Evolutionary conservation across 257 asterid species (phyloP).

Genomic region (Henckelia pumila): DNA sequence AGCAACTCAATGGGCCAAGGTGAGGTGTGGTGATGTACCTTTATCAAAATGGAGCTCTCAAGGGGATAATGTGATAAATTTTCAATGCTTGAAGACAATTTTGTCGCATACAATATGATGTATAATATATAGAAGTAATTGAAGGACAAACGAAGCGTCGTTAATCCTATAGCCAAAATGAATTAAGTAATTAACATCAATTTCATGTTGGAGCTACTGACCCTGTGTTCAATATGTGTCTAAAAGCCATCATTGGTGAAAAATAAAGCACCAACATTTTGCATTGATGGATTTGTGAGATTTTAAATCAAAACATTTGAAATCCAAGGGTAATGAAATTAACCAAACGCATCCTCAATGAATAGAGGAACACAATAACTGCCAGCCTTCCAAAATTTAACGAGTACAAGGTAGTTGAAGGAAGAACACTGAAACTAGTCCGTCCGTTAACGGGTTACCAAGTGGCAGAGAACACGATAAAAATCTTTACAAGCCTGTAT

Average conservation of each 20-base stretch:
- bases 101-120: background rate
- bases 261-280: too few relatives aligned
- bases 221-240: too few relatives aligned
- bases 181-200: too few relatives aligned
- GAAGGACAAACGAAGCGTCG: background rate
- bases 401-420: background rate
- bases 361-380: background rate
- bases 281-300: too few relatives aligned
- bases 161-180: background rate
- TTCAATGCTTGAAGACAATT: too few relatives aligned
- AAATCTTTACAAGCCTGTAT: slow-evolving; percentile 5
- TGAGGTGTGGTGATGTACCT: background rate
- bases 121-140: too few relatives aligned
- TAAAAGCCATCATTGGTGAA: too few relatives aligned
- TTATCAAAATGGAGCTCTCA: background rate
- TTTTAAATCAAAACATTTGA: too few relatives aligned
- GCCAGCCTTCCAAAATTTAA: background rate
- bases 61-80: too few relatives aligned
- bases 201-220: background rate
- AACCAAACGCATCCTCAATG: too few relatives aligned
- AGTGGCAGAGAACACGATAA: background rate
- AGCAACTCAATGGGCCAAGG: background rate
- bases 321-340: too few relatives aligned
- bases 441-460: background rate
- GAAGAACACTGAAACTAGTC: too few relatives aligned